Evolutionary conservation across 2,329 filamentous ascomycete genomes (phyloP).

Genomic region (Escovopsis sp.): DNA sequence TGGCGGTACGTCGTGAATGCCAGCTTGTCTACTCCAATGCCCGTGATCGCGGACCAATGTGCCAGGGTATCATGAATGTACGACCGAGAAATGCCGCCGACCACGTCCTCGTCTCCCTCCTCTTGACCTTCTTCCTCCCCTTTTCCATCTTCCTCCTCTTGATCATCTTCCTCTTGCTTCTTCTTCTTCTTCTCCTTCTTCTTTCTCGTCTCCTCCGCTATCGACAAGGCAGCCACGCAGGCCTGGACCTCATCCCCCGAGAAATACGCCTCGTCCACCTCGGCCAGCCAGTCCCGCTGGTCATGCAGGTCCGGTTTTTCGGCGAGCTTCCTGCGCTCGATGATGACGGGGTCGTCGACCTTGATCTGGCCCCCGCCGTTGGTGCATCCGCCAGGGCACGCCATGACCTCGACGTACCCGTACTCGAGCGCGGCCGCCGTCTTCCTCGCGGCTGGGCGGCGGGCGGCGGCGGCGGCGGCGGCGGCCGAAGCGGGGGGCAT

Average conservation of each 20-base stretch:
- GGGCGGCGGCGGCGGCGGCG: too few species aligned
- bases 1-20: conserved; percentile 78
- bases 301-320: conserved; percentile 55
- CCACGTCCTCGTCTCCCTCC: conserved; percentile 27
- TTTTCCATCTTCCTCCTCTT: too few species aligned
- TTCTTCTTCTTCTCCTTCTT: too few species aligned
- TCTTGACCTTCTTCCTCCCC: conserved; percentile 10
- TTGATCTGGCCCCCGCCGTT: conserved; percentile 96
- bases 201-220: too few species aligned
- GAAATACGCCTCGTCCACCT: conserved; percentile 82
- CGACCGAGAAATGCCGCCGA: conserved; percentile 50
- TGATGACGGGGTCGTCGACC: conserved; percentile 56
- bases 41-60: conserved; percentile 62
- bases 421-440: conserved; percentile 43
- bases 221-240: too few species aligned
- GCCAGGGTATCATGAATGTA: conserved; percentile 53
- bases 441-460: conserved; percentile 33
- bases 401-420: conserved; percentile 97
- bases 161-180: too few species aligned
- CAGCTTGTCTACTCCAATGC: conserved; percentile 55
- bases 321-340: conserved; percentile 30
- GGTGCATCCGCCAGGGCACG: conserved; percentile 94
- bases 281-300: conserved; percentile 72
- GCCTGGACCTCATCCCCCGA: conserved; percentile 47
- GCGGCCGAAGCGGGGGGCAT: conserved; percentile 53